Conservation (phyloP, 176 grass and related monocot species). For the Carex myosuroides region DNA sequence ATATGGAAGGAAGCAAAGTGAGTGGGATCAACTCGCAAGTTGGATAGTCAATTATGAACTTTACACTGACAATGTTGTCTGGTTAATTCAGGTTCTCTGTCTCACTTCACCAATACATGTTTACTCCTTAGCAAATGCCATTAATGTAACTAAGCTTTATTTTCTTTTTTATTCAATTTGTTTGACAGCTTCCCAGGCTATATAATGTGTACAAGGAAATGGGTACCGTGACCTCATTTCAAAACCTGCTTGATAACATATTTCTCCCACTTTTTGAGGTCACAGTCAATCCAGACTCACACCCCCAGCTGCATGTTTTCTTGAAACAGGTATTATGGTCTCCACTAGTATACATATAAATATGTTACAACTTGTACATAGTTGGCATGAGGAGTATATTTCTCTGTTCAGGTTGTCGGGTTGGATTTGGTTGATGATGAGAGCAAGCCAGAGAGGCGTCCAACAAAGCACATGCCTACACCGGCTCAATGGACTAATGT, state of each 20-base stretch:
- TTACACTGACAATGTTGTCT: constrained; percentile 88
- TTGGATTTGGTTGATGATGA: constrained; percentile 99
- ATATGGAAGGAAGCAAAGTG: constrained; percentile 98
- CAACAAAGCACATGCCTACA: constrained; percentile 98
- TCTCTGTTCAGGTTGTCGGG: constrained; percentile 62
- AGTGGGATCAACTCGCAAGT: constrained; percentile 96
- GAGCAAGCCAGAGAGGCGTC: constrained; percentile 95
- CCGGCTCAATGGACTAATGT: constrained; percentile 93
- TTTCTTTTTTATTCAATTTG: background rate
- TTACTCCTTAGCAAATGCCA: background rate
- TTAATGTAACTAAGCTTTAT: background rate
- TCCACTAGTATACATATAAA: background rate
- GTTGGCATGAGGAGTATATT: constrained; percentile 1
- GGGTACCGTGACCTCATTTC: constrained; percentile 95
- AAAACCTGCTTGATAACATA: constrained; percentile 94
- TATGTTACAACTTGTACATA: background rate
- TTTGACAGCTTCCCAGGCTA: constrained; percentile 79
- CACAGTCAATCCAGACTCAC: constrained; percentile 82
- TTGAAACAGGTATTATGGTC: constrained; percentile 64
- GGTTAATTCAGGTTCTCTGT: constrained; percentile 73
- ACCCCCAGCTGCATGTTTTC: constrained; percentile 91
- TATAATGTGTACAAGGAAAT: constrained; percentile 99
- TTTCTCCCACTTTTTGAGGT: constrained; percentile 99
- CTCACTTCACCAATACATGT: constrained; percentile 10
- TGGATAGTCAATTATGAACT: constrained; percentile 99